Base-by-base conservation (phyloP, 768 basidiomycete species). In the Strobilomyces echinocephalus region DNA sequence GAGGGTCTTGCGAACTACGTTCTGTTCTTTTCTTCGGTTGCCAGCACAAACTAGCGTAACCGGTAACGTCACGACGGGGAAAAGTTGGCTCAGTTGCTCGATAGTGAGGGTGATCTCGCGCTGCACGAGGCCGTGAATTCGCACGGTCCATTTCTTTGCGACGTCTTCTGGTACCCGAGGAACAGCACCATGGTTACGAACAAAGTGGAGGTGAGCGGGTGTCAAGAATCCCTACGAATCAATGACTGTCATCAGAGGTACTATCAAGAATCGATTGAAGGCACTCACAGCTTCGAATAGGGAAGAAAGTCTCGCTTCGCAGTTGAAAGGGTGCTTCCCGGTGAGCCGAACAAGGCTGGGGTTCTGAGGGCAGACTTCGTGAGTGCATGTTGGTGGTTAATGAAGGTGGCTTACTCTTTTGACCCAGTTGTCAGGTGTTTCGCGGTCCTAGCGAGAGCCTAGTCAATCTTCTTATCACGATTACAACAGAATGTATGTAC, bases 1-100 rank as follows among this genome's bases (percentile, higher is more conserved):
- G 1, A 82, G 72, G 8, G 76, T 74, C 62, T 84, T 79, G 15
- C 72, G 72, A 31, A 83, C 74, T 43, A 82, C 68, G 58, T 86
- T 86, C 62, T 85, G 84, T 59, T 86, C 83, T 62, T 83, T 85
- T 26, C 84, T 69, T 2, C 84, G 67, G 62, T 85, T 85, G 2
- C 84, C 84, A 2, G 84, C 84, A 56, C 84, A 85, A 4, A 80
- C 79, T 11, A 85, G 63, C 0, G 84, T 85, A 18, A 84, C 73
- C 4, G 84, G 84, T 4, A 84, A 55, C 0, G 82, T 85, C 7
- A 83, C 77, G 9, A 78, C 69, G 10, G 73, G 68, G 59, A 84
- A 83, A n/a, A 57, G 68, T 16, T 60, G 59, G 39, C 71, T 69
- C 8, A 85, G 69, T 50, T 82, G 75, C 15, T 66, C 60, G 14